These are phyloP conservation scores for button mushroom (Agaricus bisporus) DNA, from an alignment of 768 basidiomycete species.

Conservation along the genomic window DNA sequence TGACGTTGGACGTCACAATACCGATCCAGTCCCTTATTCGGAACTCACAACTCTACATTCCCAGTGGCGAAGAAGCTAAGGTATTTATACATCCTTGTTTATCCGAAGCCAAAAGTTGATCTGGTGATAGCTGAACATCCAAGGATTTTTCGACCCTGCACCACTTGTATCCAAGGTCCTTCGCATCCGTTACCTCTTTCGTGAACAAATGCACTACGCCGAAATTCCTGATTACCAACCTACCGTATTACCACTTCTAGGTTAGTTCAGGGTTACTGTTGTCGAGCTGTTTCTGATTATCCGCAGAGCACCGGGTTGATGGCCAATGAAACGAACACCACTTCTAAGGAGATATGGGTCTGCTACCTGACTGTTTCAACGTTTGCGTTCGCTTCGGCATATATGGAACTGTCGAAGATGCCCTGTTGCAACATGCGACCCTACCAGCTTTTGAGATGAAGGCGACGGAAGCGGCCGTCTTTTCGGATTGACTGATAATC, in stretches of 20 bases:
- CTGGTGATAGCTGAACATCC: conserved; percentile 51
- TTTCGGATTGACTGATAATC: not conserved
- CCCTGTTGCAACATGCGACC: not conserved
- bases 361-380: too few relatives aligned
- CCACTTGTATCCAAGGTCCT: conserved; percentile 67
- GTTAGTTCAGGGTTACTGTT: conserved; percentile 32
- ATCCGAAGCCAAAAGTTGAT: not conserved
- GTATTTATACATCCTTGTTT: conserved; percentile 25
- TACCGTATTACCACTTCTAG: conserved; percentile 69
- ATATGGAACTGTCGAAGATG: not conserved
- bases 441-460: not conserved
- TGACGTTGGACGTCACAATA: conserved; percentile 71
- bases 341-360: not conserved
- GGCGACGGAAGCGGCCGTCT: not conserved
- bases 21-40: conserved; percentile 78
- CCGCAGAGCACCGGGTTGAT: conserved; percentile 20
- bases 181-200: conserved; percentile 72
- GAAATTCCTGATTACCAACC: conserved; percentile 68
- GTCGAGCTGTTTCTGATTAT: conserved; percentile 11
- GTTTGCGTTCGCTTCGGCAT: not conserved
- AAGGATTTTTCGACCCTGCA: conserved; percentile 87
- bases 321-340: conserved; percentile 2
- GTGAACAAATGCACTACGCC: conserved; percentile 65
- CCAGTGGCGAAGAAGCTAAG: conserved; percentile 64
- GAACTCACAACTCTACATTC: conserved; percentile 72